These are phyloP conservation scores for Trichoderma simmonsii DNA, from an alignment of 2,329 filamentous ascomycete genomes.

Conservation along the genomic window DNA sequence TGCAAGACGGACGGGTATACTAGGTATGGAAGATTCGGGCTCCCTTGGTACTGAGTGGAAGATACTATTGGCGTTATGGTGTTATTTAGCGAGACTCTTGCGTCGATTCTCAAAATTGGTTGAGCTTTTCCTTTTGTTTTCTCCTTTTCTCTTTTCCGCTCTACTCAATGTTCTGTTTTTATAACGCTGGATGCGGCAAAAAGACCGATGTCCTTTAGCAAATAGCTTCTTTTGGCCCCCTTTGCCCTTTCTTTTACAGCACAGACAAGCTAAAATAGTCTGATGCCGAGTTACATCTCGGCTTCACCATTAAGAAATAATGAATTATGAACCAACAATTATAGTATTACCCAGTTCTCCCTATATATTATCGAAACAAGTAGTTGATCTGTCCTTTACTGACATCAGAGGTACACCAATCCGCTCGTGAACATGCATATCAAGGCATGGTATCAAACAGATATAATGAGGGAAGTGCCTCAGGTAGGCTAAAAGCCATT, in stretches of 20 bases:
- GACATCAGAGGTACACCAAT: not conserved
- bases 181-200: not conserved
- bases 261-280: not conserved
- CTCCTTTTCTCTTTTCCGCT: not conserved
- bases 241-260: not conserved
- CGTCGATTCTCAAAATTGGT: not conserved
- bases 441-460: not conserved
- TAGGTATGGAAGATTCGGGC: not conserved
- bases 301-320: conserved; percentile 2
- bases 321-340: not conserved
- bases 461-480: not conserved
- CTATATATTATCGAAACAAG: not conserved
- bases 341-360: not conserved
- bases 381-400: not conserved
- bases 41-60: not conserved
- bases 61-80: not conserved
- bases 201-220: not conserved
- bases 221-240: not conserved
- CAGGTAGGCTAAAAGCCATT: not conserved
- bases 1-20: not conserved
- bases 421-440: not conserved
- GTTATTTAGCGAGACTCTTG: not conserved
- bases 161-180: not conserved
- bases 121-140: not conserved
- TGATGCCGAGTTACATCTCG: not conserved